phyloP scores from a whole-genome alignment of 257 asterid genomes.

The Solanum etuberosum region DNA sequence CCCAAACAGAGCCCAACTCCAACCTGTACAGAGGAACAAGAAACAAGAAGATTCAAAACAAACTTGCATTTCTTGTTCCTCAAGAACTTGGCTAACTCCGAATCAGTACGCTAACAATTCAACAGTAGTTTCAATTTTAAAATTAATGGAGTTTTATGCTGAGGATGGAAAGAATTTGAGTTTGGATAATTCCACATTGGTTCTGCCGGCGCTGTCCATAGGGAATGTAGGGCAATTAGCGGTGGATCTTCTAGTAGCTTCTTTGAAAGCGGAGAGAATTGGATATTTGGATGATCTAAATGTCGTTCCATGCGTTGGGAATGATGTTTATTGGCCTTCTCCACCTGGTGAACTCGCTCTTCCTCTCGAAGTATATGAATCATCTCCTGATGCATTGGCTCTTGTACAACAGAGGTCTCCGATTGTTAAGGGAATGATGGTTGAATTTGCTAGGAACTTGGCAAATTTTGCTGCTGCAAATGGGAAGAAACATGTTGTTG shows the following conservation, averaged over 20 bases:
- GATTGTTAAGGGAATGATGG: conserved; percentile 80
- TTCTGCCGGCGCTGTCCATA: conserved; percentile 89
- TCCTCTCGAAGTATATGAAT: conserved; percentile 75
- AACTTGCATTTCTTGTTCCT: background rate
- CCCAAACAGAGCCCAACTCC: background rate
- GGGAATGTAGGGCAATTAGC: conserved; percentile 97
- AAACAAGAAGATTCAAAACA: background rate
- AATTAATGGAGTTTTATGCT: conserved; percentile 49
- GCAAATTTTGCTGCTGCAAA: conserved; percentile 64
- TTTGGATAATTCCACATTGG: conserved; percentile 38
- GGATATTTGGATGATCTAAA: conserved; percentile 79
- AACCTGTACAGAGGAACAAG: background rate
- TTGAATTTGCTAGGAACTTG: conserved; percentile 74
- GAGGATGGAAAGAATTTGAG: conserved; percentile 53
- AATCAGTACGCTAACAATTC: background rate
- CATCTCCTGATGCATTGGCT: conserved; percentile 43
- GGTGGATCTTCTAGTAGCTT: conserved; percentile 71
- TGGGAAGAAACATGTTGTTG: conserved; percentile 55
- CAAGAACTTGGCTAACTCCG: background rate
- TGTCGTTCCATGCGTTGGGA: conserved; percentile 91
- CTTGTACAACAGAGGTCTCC: conserved; percentile 95
- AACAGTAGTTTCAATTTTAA: background rate
- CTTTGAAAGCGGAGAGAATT: conserved; percentile 49
- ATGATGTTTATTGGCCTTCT: conserved; percentile 72
- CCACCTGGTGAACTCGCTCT: conserved; percentile 72